Percentiles rank a stretch among this genome's conserved stretches.
phyloP scores from a whole-genome alignment of 78 protist species.

The Isochrysis galbana region DNA sequence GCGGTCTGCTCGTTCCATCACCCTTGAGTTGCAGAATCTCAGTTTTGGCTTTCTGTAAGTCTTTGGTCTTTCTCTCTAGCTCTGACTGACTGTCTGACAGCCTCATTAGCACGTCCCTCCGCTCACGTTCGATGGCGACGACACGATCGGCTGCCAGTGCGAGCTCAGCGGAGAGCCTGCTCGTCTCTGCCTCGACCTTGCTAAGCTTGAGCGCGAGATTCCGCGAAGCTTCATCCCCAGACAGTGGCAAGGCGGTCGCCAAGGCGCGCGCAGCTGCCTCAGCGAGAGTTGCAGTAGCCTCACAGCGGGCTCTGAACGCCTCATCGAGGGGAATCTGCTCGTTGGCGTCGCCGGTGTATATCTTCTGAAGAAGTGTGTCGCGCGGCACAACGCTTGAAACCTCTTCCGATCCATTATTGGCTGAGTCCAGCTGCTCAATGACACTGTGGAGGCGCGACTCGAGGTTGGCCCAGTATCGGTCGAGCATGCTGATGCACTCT shows the following conservation, averaged over 20 bases:
- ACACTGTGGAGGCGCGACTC: not conserved
- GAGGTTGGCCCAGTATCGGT: not conserved
- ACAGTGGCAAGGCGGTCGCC: too few species aligned
- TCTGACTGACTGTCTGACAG: not conserved
- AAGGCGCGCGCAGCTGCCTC: too few species aligned
- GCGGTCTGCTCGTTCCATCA: not conserved
- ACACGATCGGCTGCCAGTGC: not conserved
- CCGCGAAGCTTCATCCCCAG: not conserved
- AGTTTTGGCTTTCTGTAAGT: not conserved
- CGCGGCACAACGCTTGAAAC: not conserved
- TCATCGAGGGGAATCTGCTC: not conserved
- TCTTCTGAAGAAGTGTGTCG: not conserved
- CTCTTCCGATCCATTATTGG: not conserved
- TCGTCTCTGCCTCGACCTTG: not conserved
- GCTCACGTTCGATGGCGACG: not conserved
- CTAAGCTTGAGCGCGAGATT: not conserved
- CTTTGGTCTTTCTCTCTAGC: not conserved
- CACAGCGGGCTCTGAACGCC: not conserved
- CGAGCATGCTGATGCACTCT: not conserved
- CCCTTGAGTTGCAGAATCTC: not conserved
- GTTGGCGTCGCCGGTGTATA: not conserved
- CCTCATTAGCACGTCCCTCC: not conserved
- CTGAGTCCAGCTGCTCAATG: not conserved
- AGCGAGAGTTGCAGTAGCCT: not conserved
- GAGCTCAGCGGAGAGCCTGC: not conserved